Evolutionary conservation across 306 rosid genomes (phyloP).

Genomic region (Gleditsia sinensis): DNA sequence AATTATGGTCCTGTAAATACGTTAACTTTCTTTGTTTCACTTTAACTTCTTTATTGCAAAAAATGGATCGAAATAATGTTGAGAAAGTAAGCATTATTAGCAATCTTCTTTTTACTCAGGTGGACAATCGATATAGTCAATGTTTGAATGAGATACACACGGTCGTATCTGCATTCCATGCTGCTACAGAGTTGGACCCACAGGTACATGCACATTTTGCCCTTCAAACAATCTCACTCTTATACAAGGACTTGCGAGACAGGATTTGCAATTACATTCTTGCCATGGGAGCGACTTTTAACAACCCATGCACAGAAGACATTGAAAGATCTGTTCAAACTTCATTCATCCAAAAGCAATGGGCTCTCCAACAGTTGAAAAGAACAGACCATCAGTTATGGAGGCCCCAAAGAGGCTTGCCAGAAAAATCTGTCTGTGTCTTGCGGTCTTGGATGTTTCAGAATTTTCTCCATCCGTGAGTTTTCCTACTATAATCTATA

Average conservation of each 20-base stretch:
- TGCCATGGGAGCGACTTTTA: conserved; percentile 47
- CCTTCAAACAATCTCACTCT: conserved; percentile 56
- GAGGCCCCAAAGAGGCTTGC: conserved; percentile 98
- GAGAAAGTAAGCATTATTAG: too few relatives aligned
- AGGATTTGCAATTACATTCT: conserved; percentile 68
- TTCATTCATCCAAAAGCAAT: conserved; percentile 68
- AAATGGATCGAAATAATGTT: neutral
- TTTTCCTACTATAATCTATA: neutral
- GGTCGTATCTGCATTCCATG: conserved; percentile 78
- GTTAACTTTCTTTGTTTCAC: neutral
- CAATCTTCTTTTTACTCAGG: conserved; percentile 46
- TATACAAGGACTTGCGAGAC: conserved; percentile 76
- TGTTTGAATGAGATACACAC: conserved; percentile 84
- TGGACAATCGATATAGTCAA: conserved; percentile 71
- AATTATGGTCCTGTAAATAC: neutral
- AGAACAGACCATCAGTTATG: conserved; percentile 78
- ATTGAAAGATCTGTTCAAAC: conserved; percentile 56
- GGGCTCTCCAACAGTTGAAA: conserved; percentile 83
- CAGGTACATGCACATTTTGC: conserved; percentile 72
- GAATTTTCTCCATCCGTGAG: conserved; percentile 98
- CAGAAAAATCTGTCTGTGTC: conserved; percentile 86
- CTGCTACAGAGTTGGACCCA: conserved; percentile 83
- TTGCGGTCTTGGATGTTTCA: conserved; percentile 93
- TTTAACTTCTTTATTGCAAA: too few relatives aligned
- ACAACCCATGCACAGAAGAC: conserved; percentile 46